These are phyloP conservation scores for Hypomontagnella submonticulosa DNA, from an alignment of 495 filamentous ascomycete genomes.

Conservation along the genomic window DNA sequence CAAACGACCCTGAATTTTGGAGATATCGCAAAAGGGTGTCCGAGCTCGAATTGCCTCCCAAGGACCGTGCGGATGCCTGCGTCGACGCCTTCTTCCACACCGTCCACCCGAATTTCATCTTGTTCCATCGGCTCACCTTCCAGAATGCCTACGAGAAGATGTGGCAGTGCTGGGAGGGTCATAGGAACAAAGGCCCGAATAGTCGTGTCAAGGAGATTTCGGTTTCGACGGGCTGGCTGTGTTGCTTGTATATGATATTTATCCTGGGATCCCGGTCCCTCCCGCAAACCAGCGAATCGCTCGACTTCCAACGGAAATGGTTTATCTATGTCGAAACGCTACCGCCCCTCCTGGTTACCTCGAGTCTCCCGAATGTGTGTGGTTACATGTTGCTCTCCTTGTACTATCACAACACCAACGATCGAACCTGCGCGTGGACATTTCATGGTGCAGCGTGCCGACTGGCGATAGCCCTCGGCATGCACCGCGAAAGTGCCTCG, in stretches of 20 bases:
- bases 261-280: slow-evolving; percentile 53
- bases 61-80: slow-evolving; percentile 50
- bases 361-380: slow-evolving; percentile 57
- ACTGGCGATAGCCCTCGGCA: slow-evolving; percentile 59
- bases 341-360: slow-evolving; percentile 51
- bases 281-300: slow-evolving; percentile 43
- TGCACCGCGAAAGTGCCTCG: slow-evolving; percentile 57
- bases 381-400: slow-evolving; percentile 59
- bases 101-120: slow-evolving; percentile 57
- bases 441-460: slow-evolving; percentile 56
- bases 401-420: slow-evolving; percentile 60
- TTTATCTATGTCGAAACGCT: slow-evolving; percentile 47
- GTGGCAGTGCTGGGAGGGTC: slow-evolving; percentile 44
- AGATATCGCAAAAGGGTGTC: slow-evolving; percentile 39
- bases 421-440: slow-evolving; percentile 56
- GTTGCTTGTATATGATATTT: slow-evolving; percentile 59
- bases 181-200: slow-evolving; percentile 7
- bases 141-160: slow-evolving; percentile 55
- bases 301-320: slow-evolving; percentile 52
- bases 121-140: slow-evolving; percentile 59
- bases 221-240: slow-evolving; percentile 55
- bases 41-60: slow-evolving; percentile 41
- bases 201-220: slow-evolving; percentile 18
- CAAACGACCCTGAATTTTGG: slow-evolving; percentile 41
- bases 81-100: slow-evolving; percentile 55